Base-by-base conservation (phyloP, 2,329 filamentous ascomycete genomes). In the Xylariaceae sp. region DNA sequence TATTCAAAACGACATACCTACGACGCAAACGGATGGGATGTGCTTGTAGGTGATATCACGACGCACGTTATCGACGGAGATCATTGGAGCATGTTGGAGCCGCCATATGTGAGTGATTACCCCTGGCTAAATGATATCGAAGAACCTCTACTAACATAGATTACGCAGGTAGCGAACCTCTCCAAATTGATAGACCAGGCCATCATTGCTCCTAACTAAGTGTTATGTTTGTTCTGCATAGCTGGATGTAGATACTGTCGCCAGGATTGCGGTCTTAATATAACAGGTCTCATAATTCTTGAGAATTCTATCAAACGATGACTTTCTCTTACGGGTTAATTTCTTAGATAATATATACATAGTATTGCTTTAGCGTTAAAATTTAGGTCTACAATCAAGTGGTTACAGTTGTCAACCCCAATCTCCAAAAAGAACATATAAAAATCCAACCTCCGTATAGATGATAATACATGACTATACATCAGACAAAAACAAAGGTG, bases 41-140 rank as follows among this genome's bases (percentile, higher is more conserved):
- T 47, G 6, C 50, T 63, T 19, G 52, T 56, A 37, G 56, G 61
- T 7, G 51, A 54, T 32, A 37, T 60, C 41, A 37, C 56, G 23
- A 54, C 52, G 7, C 21, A 48, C 40, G 52, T 59, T 20, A 50
- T 62, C 12, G 52, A 58, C 19, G 56, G 57, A 6, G 44, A 64
- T 48, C 61, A 59, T 32, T 64, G 54, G 55, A 56, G 20, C 20
- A 60, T 64, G 50, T 50, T 62, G 7, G 42, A 55, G 43, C 42
- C 44, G 40, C 57, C 59, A 29, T 52, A 32, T 51, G 61, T 64
- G 52, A 61, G 61, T 59, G 26, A 29, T 20, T 19, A 43, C 4
- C 21, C 16, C 47, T 9, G 37, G 10, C 32, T 7, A 49, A 3
- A 12, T 7, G 12, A n/a, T 44, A 10, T 20, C 14, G n/a, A 6